Evolutionary conservation across 176 grass and related monocot genomes (phyloP), one percentile per base, ranked within the genome.

Genomic region (Bolboschoenus planiculmis): DNA sequence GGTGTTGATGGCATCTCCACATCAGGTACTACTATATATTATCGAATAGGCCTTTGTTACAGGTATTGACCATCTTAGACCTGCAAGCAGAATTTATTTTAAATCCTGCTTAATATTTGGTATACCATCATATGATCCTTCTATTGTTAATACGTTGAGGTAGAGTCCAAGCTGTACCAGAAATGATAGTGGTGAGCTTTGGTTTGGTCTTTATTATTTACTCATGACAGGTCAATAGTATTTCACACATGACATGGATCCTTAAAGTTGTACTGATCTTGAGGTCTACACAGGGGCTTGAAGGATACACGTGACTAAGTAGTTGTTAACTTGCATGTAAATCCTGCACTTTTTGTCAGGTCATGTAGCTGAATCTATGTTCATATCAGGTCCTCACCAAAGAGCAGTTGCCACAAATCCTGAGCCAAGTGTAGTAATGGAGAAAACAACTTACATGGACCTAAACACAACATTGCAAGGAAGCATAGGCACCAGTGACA

Each of bases 11-110:
- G 33, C 34, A 54, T 62, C 81, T 85, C 84, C 62, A 66, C 88
- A 48, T 85, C 92, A 88, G 90, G 89, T 88, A 85, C 50, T 5
- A 79, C 58, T 70, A 67, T 13, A 68, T 35, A 9, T 40, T 77
- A 77, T 51, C 24, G 30, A 73, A 46, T 27, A 46, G n/a, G 39
- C 39, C 23, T 47, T 73, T 73, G 20, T 42, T 42, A 10, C 1
- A 4, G 36, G 20, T 46, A 44, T 21, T 5, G 23, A 10, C 68
- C n/a, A 47, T 7, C 39, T 73, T 73, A 26, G 68, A 47, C 37
- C 11, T 73, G 21, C 36, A 44, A 72, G n/a, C 0, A 6, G 42
- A 46, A 29, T 65, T 34, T 35, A 24, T 47, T 40, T 26, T 74
- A 14, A 27, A 26, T 47, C 24, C 4, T 46, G 23, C 70, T 44